phyloP scores from a whole-genome alignment of 176 grass and related monocot genomes.

The Rhynchospora tenuis region DNA sequence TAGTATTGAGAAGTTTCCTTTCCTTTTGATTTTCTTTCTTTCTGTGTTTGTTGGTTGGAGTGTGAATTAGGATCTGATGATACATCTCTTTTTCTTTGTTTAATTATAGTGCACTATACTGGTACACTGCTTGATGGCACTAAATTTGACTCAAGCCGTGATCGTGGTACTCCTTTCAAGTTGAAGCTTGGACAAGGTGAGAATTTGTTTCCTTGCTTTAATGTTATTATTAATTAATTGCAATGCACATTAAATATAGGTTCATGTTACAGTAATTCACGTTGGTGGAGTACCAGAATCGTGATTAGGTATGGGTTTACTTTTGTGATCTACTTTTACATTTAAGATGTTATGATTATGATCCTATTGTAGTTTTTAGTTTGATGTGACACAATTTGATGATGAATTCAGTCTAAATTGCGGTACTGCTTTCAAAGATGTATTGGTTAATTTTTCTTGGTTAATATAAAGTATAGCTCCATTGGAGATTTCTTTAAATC shows the following conservation, averaged over 20 bases:
- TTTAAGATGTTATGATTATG: background rate
- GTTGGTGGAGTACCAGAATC: background rate
- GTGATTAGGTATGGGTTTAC: background rate
- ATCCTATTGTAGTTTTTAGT: background rate
- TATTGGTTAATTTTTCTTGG: background rate
- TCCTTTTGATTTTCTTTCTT: background rate
- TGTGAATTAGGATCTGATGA: background rate
- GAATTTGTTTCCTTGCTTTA: slow-evolving; percentile 1
- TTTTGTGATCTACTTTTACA: background rate
- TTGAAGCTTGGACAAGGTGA: slow-evolving; percentile 95
- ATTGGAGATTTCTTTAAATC: background rate
- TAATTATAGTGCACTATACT: slow-evolving; percentile 85
- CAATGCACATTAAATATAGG: background rate
- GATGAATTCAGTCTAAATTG: background rate
- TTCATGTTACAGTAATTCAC: background rate
- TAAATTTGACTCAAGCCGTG: slow-evolving; percentile 91
- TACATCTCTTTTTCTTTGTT: slow-evolving; percentile 6
- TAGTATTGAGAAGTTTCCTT: background rate
- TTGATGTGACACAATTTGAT: background rate
- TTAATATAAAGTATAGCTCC: background rate
- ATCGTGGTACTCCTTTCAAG: slow-evolving; percentile 71
- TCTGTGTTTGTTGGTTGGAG: background rate
- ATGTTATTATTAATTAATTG: background rate
- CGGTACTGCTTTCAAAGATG: background rate
- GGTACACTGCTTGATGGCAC: slow-evolving; percentile 96